phyloP scores from a whole-genome alignment of 2,329 filamentous ascomycete species.

The Stachybotrys elegans region DNA sequence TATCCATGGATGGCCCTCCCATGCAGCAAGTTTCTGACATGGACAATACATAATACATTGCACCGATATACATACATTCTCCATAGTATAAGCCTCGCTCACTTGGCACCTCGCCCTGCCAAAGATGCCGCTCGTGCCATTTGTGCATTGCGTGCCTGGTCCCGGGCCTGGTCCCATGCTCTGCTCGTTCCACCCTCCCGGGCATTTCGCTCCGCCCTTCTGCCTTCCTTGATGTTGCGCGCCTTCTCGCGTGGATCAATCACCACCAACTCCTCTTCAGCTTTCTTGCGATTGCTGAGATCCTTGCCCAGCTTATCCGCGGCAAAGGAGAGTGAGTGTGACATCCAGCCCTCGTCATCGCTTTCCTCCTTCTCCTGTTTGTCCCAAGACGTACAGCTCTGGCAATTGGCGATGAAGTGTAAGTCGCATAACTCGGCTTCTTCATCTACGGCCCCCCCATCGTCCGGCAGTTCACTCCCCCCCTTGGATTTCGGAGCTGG shows the following conservation, averaged over 20 bases:
- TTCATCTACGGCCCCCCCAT: neutral
- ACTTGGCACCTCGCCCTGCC: constrained; percentile 53
- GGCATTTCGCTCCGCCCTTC: constrained; percentile 53
- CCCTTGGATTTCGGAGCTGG: constrained; percentile 40
- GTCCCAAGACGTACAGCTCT: constrained; percentile 86
- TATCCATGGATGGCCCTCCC: no score
- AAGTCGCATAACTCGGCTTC: constrained; percentile 81
- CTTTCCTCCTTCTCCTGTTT: constrained; percentile 54
- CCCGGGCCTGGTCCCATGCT: constrained; percentile 46
- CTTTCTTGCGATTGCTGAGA: constrained; percentile 82
- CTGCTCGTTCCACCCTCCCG: constrained; percentile 48
- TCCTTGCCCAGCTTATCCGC: constrained; percentile 91
- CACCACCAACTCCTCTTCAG: constrained; percentile 84
- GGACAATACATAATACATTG: no score
- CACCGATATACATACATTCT: no score
- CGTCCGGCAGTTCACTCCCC: neutral
- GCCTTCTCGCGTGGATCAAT: constrained; percentile 88
- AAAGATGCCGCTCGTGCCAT: constrained; percentile 48
- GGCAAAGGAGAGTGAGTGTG: constrained; percentile 76
- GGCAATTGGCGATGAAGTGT: constrained; percentile 93
- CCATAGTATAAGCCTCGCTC: neutral
- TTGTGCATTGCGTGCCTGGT: constrained; percentile 50
- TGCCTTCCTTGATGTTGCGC: constrained; percentile 63
- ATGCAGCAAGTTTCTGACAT: no score
- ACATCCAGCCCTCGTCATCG: constrained; percentile 74